Conservation (phyloP, 345 rosid species). For the Rhodomyrtus tomentosa region DNA sequence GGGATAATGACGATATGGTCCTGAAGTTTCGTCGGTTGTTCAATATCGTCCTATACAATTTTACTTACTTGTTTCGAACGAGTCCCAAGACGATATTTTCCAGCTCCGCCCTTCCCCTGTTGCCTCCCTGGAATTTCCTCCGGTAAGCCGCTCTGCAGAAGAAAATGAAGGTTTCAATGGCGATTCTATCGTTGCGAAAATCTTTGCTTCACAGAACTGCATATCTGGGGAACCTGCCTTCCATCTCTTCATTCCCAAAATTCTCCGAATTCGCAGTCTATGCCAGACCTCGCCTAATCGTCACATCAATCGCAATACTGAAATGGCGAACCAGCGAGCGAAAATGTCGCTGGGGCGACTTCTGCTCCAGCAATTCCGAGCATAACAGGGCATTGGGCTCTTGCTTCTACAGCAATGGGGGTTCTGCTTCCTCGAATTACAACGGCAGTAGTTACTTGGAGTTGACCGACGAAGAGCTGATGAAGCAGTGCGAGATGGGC, state of each 20-base stretch:
- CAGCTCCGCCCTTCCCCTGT: neutral
- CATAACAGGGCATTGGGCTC: neutral
- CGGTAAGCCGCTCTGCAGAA: neutral
- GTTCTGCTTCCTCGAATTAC: neutral
- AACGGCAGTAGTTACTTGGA: conserved; percentile 24
- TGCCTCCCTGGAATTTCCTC: neutral
- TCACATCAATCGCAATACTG: neutral
- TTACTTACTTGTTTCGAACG: neutral
- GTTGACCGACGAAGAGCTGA: conserved; percentile 57
- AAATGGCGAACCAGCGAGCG: neutral
- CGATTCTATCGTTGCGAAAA: neutral
- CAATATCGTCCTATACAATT: neutral
- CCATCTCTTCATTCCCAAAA: neutral
- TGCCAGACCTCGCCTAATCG: neutral
- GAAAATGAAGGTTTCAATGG: neutral
- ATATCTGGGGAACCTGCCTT: neutral
- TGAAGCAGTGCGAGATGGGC: conserved; percentile 61
- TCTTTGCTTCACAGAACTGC: neutral
- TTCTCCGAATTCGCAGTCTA: neutral
- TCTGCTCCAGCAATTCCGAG: neutral
- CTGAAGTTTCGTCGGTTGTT: neutral
- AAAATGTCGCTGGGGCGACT: neutral
- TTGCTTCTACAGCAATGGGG: neutral
- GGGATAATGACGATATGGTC: neutral
- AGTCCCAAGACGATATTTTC: neutral